Conservation (phyloP, 768 basidiomycete genomes). For the Suillus americanus region DNA sequence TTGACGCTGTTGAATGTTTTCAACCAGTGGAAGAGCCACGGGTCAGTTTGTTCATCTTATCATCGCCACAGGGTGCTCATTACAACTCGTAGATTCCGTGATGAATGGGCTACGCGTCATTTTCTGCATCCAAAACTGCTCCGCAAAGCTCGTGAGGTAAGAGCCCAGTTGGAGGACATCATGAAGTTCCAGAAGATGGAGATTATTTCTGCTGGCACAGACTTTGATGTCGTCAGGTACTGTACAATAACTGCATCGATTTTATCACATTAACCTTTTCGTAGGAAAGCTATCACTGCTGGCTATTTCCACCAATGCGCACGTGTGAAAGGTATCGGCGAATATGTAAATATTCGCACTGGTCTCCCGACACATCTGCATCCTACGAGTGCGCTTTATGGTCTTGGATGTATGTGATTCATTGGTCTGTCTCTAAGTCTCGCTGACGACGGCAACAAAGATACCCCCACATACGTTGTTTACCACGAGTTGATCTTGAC, state of each 20-base stretch:
- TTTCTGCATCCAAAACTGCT: slow-evolving; percentile 96
- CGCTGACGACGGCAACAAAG: slow-evolving; percentile 37
- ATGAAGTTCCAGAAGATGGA: slow-evolving; percentile 99
- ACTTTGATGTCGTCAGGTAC: slow-evolving; percentile 86
- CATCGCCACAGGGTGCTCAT: not conserved
- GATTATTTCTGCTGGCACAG: slow-evolving; percentile 85
- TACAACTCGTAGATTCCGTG: slow-evolving; percentile 63
- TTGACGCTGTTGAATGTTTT: slow-evolving; percentile 94
- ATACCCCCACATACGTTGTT: slow-evolving; percentile 94
- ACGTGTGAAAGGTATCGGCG: slow-evolving; percentile 96
- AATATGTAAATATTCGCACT: slow-evolving; percentile 96
- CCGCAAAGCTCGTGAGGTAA: slow-evolving; percentile 92
- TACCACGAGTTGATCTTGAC: slow-evolving; percentile 97
- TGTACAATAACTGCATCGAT: slow-evolving; percentile 14
- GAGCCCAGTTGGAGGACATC: slow-evolving; percentile 95
- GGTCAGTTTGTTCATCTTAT: slow-evolving; percentile 47
- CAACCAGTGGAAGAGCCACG: slow-evolving; percentile 96
- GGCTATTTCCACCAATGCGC: slow-evolving; percentile 99
- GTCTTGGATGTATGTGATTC: slow-evolving; percentile 78
- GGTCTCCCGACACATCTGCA: slow-evolving; percentile 95
- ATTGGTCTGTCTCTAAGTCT: not conserved
- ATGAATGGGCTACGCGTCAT: slow-evolving; percentile 93
- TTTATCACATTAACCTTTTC: not conserved
- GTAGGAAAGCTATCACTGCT: slow-evolving; percentile 92
- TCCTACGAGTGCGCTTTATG: slow-evolving; percentile 95